Evolutionary conservation across 495 filamentous ascomycete genomes (phyloP).

Genomic region (Tuber indicum): DNA sequence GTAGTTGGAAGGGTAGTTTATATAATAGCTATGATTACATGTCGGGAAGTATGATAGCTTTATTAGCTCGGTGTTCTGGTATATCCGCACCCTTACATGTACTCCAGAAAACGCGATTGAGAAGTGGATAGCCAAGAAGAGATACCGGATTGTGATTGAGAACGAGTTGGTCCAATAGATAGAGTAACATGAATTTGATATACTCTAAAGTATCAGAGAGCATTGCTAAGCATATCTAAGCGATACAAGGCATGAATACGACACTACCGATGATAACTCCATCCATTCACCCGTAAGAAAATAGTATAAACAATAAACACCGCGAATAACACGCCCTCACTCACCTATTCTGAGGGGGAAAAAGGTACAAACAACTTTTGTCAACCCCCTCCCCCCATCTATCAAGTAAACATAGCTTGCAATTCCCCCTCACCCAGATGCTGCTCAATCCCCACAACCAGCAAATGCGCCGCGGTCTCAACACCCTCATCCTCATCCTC

Average conservation of each 20-base stretch:
- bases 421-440: conserved; percentile 74
- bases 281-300: neutral
- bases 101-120: neutral
- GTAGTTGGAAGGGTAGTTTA: neutral
- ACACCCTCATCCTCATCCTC: conserved; percentile 93
- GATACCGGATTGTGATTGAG: neutral
- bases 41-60: neutral
- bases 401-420: conserved; percentile 78
- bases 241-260: neutral
- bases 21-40: neutral
- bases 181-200: neutral
- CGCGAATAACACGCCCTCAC: neutral
- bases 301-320: neutral
- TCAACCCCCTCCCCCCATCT: neutral
- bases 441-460: conserved; percentile 80
- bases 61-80: neutral
- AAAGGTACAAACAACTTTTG: neutral
- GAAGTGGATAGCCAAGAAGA: neutral
- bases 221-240: neutral
- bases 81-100: neutral
- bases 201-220: neutral
- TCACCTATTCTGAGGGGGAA: neutral
- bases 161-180: neutral
- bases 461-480: conserved; percentile 75
- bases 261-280: neutral